Base-by-base conservation (phyloP, 345 rosid genomes). In the Clausena lansium region DNA sequence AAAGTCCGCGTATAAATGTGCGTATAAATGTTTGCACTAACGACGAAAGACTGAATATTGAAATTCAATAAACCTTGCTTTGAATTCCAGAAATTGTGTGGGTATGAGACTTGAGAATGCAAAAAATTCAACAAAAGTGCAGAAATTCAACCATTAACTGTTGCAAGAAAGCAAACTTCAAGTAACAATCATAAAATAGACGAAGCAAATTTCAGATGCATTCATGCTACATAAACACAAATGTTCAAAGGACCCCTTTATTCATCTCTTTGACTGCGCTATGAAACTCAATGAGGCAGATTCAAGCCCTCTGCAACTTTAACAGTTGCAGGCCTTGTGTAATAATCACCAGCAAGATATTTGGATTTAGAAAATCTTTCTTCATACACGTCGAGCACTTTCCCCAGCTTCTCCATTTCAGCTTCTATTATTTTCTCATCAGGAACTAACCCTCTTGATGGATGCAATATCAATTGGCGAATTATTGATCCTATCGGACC, bases 351-450 rank as follows among this genome's bases (percentile, higher is more conserved):
- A 0, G 79, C 87, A 15, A 90, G 65, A 74, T 82, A 85, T 32
- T 79, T 82, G 15, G 64, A 78, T 50, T 80, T 61, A 1, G 79
- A 33, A 58, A 86, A 66, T 80, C 88, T 79, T 5, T 79, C 74
- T 80, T 88, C 90, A 60, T 86, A 90, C 20, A 90, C 81, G 65
- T 86, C 93, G 28, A 88, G 81, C 25, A 90, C 90, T 30, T 83
- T 83, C 0, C 14, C 83, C 4, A 88, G 81, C 68, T 80, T 87
- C 7, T 30, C 77, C 47, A 70, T 57, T 27, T 81, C 84, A 0
- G 80, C 79, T 78, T 83, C 79, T 1, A 79, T 77, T 13, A 76
- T 78, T 9, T 70, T 66, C 3, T 81, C 81, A 22, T 87, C 89
- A 0, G 85, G 27, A 63, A 81, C 55, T 71, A 70, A 33, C 9